phyloP scores from a whole-genome alignment of 2,329 filamentous ascomycete genomes.

The Catunica adiposa region DNA sequence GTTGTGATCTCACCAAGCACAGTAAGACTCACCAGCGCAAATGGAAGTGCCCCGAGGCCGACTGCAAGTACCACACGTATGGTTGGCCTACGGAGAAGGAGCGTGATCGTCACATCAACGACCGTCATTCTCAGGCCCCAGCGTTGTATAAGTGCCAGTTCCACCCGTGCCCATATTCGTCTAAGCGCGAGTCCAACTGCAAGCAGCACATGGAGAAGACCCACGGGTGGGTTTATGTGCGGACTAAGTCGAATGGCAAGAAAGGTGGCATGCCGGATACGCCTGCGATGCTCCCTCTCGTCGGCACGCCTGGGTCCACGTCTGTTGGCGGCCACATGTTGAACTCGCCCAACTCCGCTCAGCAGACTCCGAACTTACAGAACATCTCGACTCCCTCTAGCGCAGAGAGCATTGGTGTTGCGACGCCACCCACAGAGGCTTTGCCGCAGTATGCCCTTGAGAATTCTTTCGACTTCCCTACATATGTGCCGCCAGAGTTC shows the following conservation, averaged over 20 bases:
- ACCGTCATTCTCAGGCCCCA: conserved; percentile 75
- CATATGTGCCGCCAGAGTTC: conserved; percentile 34
- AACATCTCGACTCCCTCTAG: conserved; percentile 47
- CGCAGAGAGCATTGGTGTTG: conserved; percentile 26
- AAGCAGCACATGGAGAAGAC: conserved; percentile 99
- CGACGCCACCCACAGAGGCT: conserved; percentile 40
- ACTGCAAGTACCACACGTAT: conserved; percentile 77
- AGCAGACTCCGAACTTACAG: conserved; percentile 42
- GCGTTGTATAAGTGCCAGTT: conserved; percentile 71
- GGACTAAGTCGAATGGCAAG: conserved; percentile 83
- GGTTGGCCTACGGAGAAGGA: conserved; percentile 98
- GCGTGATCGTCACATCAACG: conserved; percentile 86
- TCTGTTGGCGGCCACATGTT: conserved; percentile 17
- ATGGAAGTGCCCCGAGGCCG: conserved; percentile 72
- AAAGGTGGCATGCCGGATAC: conserved; percentile 20
- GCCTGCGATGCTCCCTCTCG: neutral
- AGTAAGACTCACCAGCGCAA: conserved; percentile 94
- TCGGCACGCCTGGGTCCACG: neutral
- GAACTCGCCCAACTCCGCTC: conserved; percentile 30
- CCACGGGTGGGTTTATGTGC: conserved; percentile 77
- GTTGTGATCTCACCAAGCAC: conserved; percentile 96
- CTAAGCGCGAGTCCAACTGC: conserved; percentile 90
- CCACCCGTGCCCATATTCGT: conserved; percentile 76
- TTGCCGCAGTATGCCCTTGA: conserved; percentile 20
- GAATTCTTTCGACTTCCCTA: conserved; percentile 30